A percentile compares a stretch with the other conserved stretches of the same genome.
These are phyloP conservation scores for Lentithecium fluviatile DNA, from an alignment of 495 filamentous ascomycete genomes.

Conservation along the genomic window DNA sequence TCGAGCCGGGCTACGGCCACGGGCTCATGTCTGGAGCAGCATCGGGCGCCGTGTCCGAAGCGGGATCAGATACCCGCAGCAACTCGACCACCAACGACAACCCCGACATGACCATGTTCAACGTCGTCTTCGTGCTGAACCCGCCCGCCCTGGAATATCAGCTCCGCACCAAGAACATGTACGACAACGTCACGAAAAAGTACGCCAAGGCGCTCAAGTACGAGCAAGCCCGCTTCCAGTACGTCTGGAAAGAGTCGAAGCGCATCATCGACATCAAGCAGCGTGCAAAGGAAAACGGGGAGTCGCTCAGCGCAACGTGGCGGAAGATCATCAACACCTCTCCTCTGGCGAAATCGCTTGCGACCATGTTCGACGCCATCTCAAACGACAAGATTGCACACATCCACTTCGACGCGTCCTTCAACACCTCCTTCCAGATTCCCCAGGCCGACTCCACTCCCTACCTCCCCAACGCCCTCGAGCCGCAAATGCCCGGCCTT, in stretches of 20 bases:
- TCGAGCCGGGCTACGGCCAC: constrained; percentile 39
- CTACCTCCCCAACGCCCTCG: constrained; percentile 65
- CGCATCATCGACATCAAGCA: constrained; percentile 74
- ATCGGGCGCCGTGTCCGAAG: constrained; percentile 30
- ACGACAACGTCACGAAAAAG: constrained; percentile 83
- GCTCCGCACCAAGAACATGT: constrained; percentile 72
- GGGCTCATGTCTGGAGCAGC: constrained; percentile 37
- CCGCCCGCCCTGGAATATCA: constrained; percentile 74
- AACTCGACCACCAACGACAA: constrained; percentile 47
- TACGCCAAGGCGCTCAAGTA: constrained; percentile 85
- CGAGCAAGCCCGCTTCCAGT: constrained; percentile 81
- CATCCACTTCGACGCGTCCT: constrained; percentile 56
- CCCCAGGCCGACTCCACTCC: constrained; percentile 74
- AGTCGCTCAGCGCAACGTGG: constrained; percentile 60
- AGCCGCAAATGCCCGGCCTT: constrained; percentile 66
- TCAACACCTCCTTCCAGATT: constrained; percentile 80
- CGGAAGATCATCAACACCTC: constrained; percentile 69
- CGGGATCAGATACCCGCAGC: constrained; percentile 37
- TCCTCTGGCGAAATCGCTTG: constrained; percentile 79
- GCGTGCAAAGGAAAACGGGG: constrained; percentile 66
- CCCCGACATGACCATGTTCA: constrained; percentile 88
- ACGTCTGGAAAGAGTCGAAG: constrained; percentile 84
- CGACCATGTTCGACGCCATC: constrained; percentile 74
- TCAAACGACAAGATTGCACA: constrained; percentile 80
- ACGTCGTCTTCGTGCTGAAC: constrained; percentile 88